Base-by-base conservation (phyloP, 345 rosid species). In the Gossypium raimondii region DNA sequence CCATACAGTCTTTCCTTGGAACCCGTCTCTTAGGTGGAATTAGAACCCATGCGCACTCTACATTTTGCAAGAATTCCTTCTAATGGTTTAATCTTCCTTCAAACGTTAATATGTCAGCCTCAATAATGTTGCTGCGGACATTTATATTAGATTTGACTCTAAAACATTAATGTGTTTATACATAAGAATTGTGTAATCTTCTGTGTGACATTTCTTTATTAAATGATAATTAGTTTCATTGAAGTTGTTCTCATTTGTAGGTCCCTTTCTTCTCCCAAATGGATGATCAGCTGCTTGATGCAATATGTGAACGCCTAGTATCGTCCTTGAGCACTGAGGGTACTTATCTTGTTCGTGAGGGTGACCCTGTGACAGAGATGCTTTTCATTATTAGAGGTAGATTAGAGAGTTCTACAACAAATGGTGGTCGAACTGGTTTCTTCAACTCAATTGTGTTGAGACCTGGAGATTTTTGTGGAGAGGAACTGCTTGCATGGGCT, bases 231-330 rank as follows among this genome's bases (percentile, higher is more conserved):
- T 59, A 50, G 11, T 51, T 61, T 60, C 44, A 12, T 64, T 55
- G 2, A 45, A 48, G 24, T 75, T 67, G 47, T 29, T 60, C 9
- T 87, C 89, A 27, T 77, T 75, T 80, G 78, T 81, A 95, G 97
- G 98, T 95, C 16, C 94, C 93, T 17, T 93, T 95, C 77, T 95
- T 95, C 88, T 85, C 97, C 1, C 98, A 93, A 74, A 93, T 95
- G 99, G 99, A 95, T 81, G 94, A 90, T 82, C 98, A 91, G 74
- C 88, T 95, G 20, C 94, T 93, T 0, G 98, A 95, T 78, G 99
- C 97, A 34, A 95, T 93, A 76, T 95, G 99, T 10, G 99, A 95
- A 81, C 96, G 93, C 18, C 76, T 89, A 16, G 93, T 88, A 14
- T 95, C 98, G 18, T 93, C 88, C 48, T 84, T 95, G 81, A 88